A percentile compares a stretch with the other conserved stretches of the same genome.
These are phyloP conservation scores for Pseudonitzschia multiseries DNA, from an alignment of 108 stramenopile genomes.

Conservation along the genomic window DNA sequence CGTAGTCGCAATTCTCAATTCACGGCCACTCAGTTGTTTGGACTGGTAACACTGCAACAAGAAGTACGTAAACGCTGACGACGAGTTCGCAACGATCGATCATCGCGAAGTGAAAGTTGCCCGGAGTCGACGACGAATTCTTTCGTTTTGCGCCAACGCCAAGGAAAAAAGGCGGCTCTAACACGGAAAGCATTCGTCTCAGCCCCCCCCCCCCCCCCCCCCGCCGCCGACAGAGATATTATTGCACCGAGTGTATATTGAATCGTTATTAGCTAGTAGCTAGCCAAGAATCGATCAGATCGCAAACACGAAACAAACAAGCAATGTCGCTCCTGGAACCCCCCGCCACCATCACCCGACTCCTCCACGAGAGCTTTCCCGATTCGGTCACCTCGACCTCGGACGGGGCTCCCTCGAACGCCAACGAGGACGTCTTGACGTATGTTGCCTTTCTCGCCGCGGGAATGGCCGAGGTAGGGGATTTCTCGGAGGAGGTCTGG, in stretches of 20 bases:
- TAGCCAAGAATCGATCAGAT: too few species aligned
- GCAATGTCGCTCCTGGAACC: slow-evolving; percentile 78
- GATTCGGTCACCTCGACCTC: slow-evolving; percentile 18
- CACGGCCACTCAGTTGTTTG: background rate
- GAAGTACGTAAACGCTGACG: too few species aligned
- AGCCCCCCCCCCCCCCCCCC: too few species aligned
- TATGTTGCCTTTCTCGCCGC: slow-evolving; percentile 81
- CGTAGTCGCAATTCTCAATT: background rate
- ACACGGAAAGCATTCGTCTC: background rate
- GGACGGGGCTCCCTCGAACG: slow-evolving; percentile 10
- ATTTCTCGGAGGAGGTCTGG: slow-evolving; percentile 59
- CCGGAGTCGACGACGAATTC: too few species aligned
- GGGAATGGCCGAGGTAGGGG: slow-evolving; percentile 50
- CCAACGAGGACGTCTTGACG: slow-evolving; percentile 62
- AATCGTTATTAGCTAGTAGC: too few species aligned
- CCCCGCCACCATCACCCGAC: slow-evolving; percentile 49
- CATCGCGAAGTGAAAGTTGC: too few species aligned
- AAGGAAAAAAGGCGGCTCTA: too few species aligned
- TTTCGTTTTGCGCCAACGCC: background rate
- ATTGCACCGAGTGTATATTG: too few species aligned
- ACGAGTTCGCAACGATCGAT: too few species aligned
- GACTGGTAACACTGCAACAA: too few species aligned
- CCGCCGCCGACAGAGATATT: too few species aligned
- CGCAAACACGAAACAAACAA: background rate
- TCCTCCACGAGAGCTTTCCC: slow-evolving; percentile 66